Base-by-base conservation (phyloP, 768 basidiomycete species). In the Floccularia luteovirens region DNA sequence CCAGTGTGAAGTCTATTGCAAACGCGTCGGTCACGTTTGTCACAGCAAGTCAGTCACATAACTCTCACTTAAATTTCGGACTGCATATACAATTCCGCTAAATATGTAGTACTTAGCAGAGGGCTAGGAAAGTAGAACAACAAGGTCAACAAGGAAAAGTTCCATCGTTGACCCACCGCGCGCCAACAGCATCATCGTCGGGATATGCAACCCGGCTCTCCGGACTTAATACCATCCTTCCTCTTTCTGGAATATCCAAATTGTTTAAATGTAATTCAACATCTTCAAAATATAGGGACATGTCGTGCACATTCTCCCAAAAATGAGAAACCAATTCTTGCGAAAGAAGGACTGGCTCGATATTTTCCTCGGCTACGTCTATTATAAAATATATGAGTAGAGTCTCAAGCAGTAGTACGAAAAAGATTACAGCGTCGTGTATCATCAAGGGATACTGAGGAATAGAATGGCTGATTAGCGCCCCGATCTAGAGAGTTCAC, bases 401-500 rank as follows among this genome's bases (percentile, higher is more conserved):
- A 27, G 17, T 16, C 22, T n/a, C 10, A 5, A 17, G 11, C n/a
- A 17, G 25, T 24, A 31, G 1, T 16, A 24, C 10, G 36, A 21
- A 34, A 8, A 13, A 21, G 48, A 66, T 46, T 49, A 72, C 70
- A 72, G 49, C 61, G 51, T 28, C 51, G 42, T 1, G 63, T 52
- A 10, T 65, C 66, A 33, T 55, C 62, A 23, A 54, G 48, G 14
- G 59, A 49, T 30, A 67, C 43, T 24, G 62, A 50, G 22, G 57
- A 53, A 45, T 77, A 77, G 45, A 75, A 77, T 1, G 75, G 72
- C 41, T 77, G 75, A 31, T 66, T 44, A 17, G 63, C 53, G 14
- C 74, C 72, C 16, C 58, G 48, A 20, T 51, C 30, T 12, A 76
- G 57, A 7, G 47, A 43, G 43, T 68, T 58, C 1, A 75, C 60